These are phyloP conservation scores for Paracoccidioides brasiliensis DNA, from an alignment of 2,329 filamentous ascomycete genomes.

Conservation along the genomic window DNA sequence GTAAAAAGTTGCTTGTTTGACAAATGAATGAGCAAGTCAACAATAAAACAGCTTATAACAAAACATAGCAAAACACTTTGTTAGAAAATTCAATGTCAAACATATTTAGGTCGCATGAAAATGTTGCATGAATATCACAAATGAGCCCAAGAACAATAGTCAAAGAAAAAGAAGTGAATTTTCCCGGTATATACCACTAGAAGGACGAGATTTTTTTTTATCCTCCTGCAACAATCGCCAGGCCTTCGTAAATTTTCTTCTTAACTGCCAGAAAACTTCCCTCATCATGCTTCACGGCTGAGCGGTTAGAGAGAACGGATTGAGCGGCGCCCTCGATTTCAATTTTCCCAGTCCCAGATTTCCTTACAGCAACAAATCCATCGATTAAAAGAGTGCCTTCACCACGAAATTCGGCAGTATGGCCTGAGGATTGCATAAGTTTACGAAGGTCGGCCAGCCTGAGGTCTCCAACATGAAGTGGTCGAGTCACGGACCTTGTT, in stretches of 20 bases:
- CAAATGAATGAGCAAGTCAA: conserved; percentile 1
- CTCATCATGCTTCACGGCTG: conserved; percentile 37
- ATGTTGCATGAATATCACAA: conserved; percentile 1
- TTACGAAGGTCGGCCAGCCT: conserved; percentile 76
- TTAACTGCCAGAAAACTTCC: conserved; percentile 76
- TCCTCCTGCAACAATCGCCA: conserved; percentile 75
- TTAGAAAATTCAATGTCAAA: background rate
- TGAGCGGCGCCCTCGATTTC: conserved; percentile 70
- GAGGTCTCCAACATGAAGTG: conserved; percentile 87
- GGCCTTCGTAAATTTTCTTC: conserved; percentile 79
- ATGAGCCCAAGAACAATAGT: conserved; percentile 19
- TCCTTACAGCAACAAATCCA: conserved; percentile 73
- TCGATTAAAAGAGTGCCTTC: conserved; percentile 88
- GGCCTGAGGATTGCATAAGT: conserved; percentile 67
- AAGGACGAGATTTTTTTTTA: conserved; percentile 25
- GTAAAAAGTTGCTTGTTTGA: background rate
- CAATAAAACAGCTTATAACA: conserved; percentile 5
- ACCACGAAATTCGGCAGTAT: conserved; percentile 82
- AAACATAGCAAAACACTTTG: background rate
- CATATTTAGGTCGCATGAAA: background rate
- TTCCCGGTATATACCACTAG: no score
- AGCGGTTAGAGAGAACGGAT: conserved; percentile 31
- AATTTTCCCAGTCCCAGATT: conserved; percentile 73
- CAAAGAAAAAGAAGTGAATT: conserved; percentile 12
- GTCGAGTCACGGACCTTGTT: conserved; percentile 64